Base-by-base conservation (phyloP, 2,329 filamentous ascomycete genomes). In the Westerdykella ornata region DNA sequence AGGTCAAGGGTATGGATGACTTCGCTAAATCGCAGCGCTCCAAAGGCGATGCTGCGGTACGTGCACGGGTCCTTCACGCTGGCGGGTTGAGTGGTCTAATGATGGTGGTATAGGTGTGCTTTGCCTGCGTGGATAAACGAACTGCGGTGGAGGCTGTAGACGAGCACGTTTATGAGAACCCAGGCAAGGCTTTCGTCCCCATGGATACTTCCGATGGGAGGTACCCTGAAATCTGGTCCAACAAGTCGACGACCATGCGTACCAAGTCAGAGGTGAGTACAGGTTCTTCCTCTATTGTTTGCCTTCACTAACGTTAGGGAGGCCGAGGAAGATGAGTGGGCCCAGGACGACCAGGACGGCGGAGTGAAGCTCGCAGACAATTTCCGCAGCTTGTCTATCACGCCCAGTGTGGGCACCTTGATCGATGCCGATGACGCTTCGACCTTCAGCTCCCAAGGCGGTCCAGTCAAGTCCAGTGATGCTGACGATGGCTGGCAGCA, bases 21-120 rank as follows among this genome's bases (percentile, higher is more conserved):
- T 80, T 77, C 48, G 68, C 71, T 14, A 78, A 74, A 47, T 49
- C 49, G 5, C 71, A 76, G 58, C 66, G 74, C 12, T 60, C 53
- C 19, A 67, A 70, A 31, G 65, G 68, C 1, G 73, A 72, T 42
- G 54, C 51, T 30, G 69, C 68, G 18, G 73, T 74, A 68, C 45
- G 71, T 61, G n/a, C 19, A 22, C 5, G 2, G 3, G 11, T 5
- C n/a, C 15, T 11, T 17, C 30, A 26, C 8, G 12, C 4, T 11
- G 17, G 39, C 13, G n/a, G n/a, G 26, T 20, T 32, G 2, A 4
- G 12, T 16, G 14, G 19, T 14, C 14, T 30, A 31, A 47, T 57
- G 26, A 60, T 35, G 5, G 5, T 8, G 2, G 2, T 14, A 5
- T 13, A 60, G 60, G 53, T 45, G 39, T 68, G 64, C 48, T 61